phyloP scores from a whole-genome alignment of 768 basidiomycete species.

The Tephrocybe sp. region DNA sequence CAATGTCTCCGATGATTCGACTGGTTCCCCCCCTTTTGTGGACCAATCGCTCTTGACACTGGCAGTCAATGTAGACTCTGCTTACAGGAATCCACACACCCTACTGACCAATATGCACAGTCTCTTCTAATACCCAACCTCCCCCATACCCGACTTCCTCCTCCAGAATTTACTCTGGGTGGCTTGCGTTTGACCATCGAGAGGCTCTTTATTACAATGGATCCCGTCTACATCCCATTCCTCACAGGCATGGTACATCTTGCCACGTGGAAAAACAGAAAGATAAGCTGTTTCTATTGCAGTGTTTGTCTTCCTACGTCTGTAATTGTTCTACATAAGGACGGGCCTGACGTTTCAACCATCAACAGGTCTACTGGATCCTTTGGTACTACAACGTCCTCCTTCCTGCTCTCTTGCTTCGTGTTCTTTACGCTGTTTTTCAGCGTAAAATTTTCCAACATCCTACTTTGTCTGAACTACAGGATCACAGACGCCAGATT shows the following conservation, averaged over 20 bases:
- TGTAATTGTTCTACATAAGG: background rate
- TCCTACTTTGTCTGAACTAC: slow-evolving; percentile 55
- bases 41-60: no score
- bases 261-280: slow-evolving; percentile 56
- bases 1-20: no score
- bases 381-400: slow-evolving; percentile 63
- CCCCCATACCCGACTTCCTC: slow-evolving; percentile 36
- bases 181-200: slow-evolving; percentile 51
- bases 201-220: slow-evolving; percentile 53
- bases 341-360: background rate
- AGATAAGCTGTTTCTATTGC: slow-evolving; percentile 50
- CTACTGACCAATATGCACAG: slow-evolving; percentile 16
- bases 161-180: slow-evolving; percentile 53
- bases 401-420: slow-evolving; percentile 48
- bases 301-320: slow-evolving; percentile 36
- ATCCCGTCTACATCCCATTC: slow-evolving; percentile 51
- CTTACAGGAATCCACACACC: background rate
- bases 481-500: slow-evolving; percentile 48
- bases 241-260: slow-evolving; percentile 36
- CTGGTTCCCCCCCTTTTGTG: no score
- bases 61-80: slow-evolving; percentile 23
- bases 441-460: slow-evolving; percentile 51
- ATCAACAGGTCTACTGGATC: slow-evolving; percentile 55
- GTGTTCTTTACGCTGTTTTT: slow-evolving; percentile 47
- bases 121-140: slow-evolving; percentile 46